phyloP scores from a whole-genome alignment of 495 filamentous ascomycete genomes.

The Achaetomiella virescens region DNA sequence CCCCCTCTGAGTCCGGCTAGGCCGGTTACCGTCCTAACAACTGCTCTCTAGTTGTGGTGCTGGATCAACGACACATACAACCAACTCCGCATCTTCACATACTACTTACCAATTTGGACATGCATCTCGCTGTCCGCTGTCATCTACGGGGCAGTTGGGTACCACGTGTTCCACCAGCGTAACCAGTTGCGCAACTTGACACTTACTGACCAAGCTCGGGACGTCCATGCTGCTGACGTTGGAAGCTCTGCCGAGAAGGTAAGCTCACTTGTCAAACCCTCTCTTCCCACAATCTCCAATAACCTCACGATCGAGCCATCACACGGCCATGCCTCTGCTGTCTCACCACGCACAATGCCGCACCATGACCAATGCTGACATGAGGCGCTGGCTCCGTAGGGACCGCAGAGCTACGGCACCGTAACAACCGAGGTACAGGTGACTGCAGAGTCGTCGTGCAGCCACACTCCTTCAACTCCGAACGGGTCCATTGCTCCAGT shows the following conservation, averaged over 20 bases:
- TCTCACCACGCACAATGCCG: background rate
- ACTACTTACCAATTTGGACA: slow-evolving; percentile 86
- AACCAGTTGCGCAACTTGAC: slow-evolving; percentile 48
- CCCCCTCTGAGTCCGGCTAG: background rate
- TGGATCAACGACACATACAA: slow-evolving; percentile 69
- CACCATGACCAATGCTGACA: background rate
- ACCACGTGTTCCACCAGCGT: slow-evolving; percentile 58
- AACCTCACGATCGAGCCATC: slow-evolving; percentile 2
- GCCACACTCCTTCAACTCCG: slow-evolving; percentile 10
- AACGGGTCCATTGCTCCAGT: slow-evolving; percentile 12
- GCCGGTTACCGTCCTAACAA: background rate
- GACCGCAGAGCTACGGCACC: slow-evolving; percentile 22
- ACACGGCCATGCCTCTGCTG: slow-evolving; percentile 3
- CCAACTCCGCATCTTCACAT: slow-evolving; percentile 64
- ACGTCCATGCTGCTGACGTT: slow-evolving; percentile 18
- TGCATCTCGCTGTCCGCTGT: slow-evolving; percentile 59
- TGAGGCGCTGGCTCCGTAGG: background rate
- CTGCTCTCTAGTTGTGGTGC: slow-evolving; percentile 63
- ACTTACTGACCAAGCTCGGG: slow-evolving; percentile 30
- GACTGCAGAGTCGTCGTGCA: slow-evolving; percentile 22
- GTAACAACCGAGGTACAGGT: slow-evolving; percentile 35
- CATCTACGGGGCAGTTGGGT: slow-evolving; percentile 69
- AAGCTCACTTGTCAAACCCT: background rate
- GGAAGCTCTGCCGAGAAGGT: slow-evolving; percentile 41
- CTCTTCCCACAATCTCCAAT: background rate